Conservation (phyloP, 2,329 filamentous ascomycete genomes). For the Graphiopsis chlorocephala region DNA sequence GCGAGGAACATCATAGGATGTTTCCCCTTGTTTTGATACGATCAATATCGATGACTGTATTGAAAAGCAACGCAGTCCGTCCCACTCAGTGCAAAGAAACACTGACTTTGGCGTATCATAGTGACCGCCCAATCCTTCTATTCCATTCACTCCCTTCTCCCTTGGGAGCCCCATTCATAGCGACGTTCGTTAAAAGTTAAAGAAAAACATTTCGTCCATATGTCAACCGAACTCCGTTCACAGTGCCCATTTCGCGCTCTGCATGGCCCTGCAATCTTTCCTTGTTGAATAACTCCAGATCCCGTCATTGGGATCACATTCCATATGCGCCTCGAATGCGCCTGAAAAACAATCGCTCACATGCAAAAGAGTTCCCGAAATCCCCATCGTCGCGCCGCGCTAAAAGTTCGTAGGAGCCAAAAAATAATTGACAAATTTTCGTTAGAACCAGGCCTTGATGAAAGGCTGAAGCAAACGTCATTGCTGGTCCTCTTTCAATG, state of each 20-base stretch:
- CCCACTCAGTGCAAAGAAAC: background rate
- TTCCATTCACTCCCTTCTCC: background rate
- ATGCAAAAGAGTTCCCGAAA: background rate
- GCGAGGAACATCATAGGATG: background rate
- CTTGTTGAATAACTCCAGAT: background rate
- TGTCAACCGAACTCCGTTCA: background rate
- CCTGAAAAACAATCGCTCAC: slow-evolving; percentile 1
- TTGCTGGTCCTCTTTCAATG: slow-evolving; percentile 24
- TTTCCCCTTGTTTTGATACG: slow-evolving; percentile 1
- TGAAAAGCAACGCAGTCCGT: background rate
- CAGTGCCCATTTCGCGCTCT: background rate
- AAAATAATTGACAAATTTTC: background rate
- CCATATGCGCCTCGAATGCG: background rate
- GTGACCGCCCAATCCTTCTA: background rate
- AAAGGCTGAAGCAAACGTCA: background rate
- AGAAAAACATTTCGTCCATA: background rate
- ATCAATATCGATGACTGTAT: background rate
- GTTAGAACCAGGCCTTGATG: background rate
- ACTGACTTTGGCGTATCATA: background rate
- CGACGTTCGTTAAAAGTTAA: background rate
- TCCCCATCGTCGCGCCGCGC: slow-evolving; percentile 4
- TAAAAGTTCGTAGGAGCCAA: background rate
- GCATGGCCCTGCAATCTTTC: background rate
- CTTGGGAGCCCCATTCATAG: background rate
- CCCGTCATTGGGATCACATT: background rate